phyloP scores from a whole-genome alignment of 169 alveolate species.

The Fabrea salina region DNA sequence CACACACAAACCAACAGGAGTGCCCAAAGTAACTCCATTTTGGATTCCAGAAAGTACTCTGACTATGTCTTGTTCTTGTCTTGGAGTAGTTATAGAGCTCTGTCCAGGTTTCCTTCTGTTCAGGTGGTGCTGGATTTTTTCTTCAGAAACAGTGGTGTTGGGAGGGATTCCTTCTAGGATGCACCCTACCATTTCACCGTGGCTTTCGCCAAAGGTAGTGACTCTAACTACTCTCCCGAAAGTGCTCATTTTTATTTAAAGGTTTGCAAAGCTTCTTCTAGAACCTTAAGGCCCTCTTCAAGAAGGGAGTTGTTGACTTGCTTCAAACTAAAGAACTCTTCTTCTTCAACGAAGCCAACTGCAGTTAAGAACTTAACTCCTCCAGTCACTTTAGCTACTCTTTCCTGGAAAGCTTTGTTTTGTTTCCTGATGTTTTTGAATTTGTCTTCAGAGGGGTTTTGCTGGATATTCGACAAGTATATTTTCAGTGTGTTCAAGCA shows the following conservation, averaged over 20 bases:
- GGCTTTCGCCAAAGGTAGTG: slow-evolving; percentile 81
- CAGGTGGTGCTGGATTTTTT: slow-evolving; percentile 54
- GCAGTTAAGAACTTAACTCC: slow-evolving; percentile 14
- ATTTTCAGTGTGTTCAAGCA: slow-evolving; percentile 42
- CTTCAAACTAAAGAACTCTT: too few relatives aligned
- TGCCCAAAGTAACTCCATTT: slow-evolving; percentile 64
- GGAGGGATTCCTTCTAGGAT: slow-evolving; percentile 78
- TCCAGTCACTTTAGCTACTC: slow-evolving; percentile 35
- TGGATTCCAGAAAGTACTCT: slow-evolving; percentile 61
- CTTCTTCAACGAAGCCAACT: slow-evolving; percentile 20
- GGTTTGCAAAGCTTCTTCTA: too few relatives aligned
- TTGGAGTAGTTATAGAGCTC: slow-evolving; percentile 53
- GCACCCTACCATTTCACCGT: slow-evolving; percentile 73
- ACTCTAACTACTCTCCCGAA: slow-evolving; percentile 63
- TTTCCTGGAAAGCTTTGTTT: slow-evolving; percentile 31
- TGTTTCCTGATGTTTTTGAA: neutral
- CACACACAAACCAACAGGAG: slow-evolving; percentile 63
- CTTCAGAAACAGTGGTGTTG: slow-evolving; percentile 40
- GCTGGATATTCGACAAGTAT: slow-evolving; percentile 11
- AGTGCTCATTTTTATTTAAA: slow-evolving; percentile 57
- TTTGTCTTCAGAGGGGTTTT: slow-evolving; percentile 28
- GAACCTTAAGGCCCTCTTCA: too few relatives aligned
- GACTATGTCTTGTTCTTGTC: slow-evolving; percentile 60
- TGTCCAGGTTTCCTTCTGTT: slow-evolving; percentile 73
- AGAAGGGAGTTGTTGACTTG: too few relatives aligned